A percentile compares a stretch with the other conserved stretches of the same genome.
Conservation (phyloP, 352 stramenopile species). For the Phytophthora europaea region DNA sequence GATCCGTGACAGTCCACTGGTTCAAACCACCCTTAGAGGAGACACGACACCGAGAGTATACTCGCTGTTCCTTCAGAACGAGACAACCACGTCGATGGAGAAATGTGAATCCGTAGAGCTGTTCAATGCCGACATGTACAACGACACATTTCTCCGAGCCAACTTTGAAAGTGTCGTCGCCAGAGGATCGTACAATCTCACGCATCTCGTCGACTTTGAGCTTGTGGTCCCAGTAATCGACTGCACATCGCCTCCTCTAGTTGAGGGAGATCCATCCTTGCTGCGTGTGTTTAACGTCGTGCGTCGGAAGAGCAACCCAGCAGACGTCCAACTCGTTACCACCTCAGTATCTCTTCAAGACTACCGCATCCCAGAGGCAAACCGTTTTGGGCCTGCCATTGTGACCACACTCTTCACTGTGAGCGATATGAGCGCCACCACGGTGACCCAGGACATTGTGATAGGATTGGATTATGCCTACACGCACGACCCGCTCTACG, state of each 20-base stretch:
- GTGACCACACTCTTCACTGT: conserved; percentile 43
- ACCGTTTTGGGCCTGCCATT: conserved; percentile 37
- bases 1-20: conserved; percentile 45
- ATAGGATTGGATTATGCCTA: conserved; percentile 50
- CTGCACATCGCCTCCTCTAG: conserved; percentile 43
- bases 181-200: conserved; percentile 41
- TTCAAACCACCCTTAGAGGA: conserved; percentile 30
- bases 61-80: conserved; percentile 48
- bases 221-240: conserved; percentile 55
- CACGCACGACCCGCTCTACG: conserved; percentile 37
- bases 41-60: conserved; percentile 34
- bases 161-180: conserved; percentile 31
- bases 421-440: conserved; percentile 35
- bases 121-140: conserved; percentile 42
- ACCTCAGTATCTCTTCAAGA: conserved; percentile 50
- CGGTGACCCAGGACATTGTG: conserved; percentile 31
- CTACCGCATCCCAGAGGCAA: conserved; percentile 44
- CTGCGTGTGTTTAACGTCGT: conserved; percentile 55
- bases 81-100: conserved; percentile 26
- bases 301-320: conserved; percentile 26
- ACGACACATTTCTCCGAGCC: conserved; percentile 37
- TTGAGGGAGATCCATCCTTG: conserved; percentile 34
- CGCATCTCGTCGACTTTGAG: conserved; percentile 41
- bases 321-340: conserved; percentile 39
- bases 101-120: conserved; percentile 17